Conservation (phyloP, 2,329 filamentous ascomycete species). For the Diaporthe nobilis region DNA sequence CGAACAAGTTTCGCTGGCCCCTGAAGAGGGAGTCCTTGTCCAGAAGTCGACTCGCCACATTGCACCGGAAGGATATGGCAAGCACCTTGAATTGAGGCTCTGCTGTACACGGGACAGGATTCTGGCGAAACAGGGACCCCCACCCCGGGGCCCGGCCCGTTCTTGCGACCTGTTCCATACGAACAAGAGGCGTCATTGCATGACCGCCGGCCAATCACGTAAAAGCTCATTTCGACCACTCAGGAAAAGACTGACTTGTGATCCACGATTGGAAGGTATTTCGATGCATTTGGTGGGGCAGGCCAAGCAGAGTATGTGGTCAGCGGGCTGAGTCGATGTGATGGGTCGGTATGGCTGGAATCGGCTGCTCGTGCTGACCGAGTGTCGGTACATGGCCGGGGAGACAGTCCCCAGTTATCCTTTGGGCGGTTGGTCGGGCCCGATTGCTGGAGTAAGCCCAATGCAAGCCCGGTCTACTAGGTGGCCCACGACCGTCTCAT, state of each 20-base stretch:
- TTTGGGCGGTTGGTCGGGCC: background rate
- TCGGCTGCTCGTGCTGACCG: background rate
- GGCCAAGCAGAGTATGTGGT: background rate
- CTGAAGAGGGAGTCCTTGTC: background rate
- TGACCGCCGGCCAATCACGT: background rate
- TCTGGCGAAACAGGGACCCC: background rate
- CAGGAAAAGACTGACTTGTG: background rate
- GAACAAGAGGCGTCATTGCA: background rate
- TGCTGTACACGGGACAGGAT: background rate
- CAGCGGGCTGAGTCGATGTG: slow-evolving; percentile 1
- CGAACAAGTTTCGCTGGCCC: too few species aligned
- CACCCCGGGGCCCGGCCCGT: background rate
- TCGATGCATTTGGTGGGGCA: background rate
- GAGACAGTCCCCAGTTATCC: background rate
- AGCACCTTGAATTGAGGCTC: background rate
- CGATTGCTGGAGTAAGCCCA: background rate
- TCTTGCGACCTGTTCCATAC: slow-evolving; percentile 5
- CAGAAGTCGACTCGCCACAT: background rate
- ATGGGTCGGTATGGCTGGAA: background rate
- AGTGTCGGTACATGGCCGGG: background rate
- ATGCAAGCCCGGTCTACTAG: background rate
- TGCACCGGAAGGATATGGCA: too few species aligned
- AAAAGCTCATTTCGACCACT: background rate
- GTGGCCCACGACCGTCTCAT: background rate
- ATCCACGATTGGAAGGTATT: background rate